Evolutionary conservation across 2,329 filamentous ascomycete genomes (phyloP).

Genomic region (Penicillium sp.): DNA sequence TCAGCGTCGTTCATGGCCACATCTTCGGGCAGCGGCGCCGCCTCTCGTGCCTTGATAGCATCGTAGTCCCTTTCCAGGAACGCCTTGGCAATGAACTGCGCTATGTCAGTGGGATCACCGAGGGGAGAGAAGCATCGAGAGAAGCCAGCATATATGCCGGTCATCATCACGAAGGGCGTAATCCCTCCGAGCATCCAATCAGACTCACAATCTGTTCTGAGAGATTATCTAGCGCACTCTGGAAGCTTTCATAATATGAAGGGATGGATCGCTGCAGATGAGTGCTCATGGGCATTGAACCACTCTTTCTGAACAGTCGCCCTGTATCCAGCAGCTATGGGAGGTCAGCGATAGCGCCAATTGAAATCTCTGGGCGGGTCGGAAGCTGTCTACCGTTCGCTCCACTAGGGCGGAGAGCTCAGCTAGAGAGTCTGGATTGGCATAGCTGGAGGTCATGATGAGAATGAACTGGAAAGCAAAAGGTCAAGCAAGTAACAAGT

Average conservation of each 20-base stretch:
- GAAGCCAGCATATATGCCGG: not conserved
- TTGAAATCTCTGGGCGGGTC: slow-evolving; percentile 5
- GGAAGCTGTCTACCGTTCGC: slow-evolving; percentile 29
- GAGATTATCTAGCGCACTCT: slow-evolving; percentile 38
- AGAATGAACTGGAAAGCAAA: not conserved
- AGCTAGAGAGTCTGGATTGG: slow-evolving; percentile 35
- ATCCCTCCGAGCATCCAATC: not conserved
- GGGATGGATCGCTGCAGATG: slow-evolving; percentile 40
- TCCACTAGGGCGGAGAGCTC: slow-evolving; percentile 36
- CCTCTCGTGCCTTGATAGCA: slow-evolving; percentile 31
- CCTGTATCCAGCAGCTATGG: slow-evolving; percentile 41
- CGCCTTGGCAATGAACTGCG: slow-evolving; percentile 42
- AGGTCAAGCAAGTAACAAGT: not conserved
- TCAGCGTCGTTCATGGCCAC: slow-evolving; percentile 28
- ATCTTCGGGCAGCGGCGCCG: slow-evolving; percentile 29
- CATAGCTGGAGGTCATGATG: slow-evolving; percentile 22
- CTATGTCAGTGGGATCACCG: slow-evolving; percentile 4
- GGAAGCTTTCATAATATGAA: slow-evolving; percentile 37
- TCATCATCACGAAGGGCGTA: not conserved
- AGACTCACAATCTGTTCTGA: slow-evolving; percentile 42
- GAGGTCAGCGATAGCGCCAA: slow-evolving; percentile 16
- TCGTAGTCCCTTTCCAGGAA: slow-evolving; percentile 43
- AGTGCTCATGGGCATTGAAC: slow-evolving; percentile 31
- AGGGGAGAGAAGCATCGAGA: slow-evolving; percentile 1
- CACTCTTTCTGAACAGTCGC: slow-evolving; percentile 38